Conservation (phyloP, 2,329 filamentous ascomycete genomes). For the Epichloe sibirici region DNA sequence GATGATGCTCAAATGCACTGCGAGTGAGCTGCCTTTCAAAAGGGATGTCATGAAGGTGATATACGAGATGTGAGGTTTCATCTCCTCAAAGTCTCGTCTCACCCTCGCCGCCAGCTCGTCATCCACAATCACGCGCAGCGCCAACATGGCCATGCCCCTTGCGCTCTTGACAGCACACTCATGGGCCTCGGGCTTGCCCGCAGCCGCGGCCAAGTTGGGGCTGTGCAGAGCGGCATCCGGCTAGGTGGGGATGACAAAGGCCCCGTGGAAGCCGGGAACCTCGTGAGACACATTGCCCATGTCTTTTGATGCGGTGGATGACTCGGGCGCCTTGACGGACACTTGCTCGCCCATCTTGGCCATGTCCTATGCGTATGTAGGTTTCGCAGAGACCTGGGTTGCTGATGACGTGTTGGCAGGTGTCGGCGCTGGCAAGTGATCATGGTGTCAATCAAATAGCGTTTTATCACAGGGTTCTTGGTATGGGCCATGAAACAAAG, state of each 20-base stretch:
- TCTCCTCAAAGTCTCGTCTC: neutral
- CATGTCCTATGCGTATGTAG: conserved; percentile 31
- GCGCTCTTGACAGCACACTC: conserved; percentile 28
- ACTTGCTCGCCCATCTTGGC: conserved; percentile 23
- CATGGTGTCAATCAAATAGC: neutral
- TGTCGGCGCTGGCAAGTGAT: conserved; percentile 14
- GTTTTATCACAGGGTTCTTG: neutral
- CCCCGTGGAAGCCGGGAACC: conserved; percentile 35
- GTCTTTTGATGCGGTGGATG: conserved; percentile 31
- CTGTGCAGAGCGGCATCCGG: conserved; percentile 25
- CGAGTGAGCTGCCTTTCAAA: no score
- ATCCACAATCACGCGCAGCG: conserved; percentile 18
- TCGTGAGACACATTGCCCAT: conserved; percentile 39
- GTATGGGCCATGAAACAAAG: neutral
- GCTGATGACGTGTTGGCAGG: conserved; percentile 32
- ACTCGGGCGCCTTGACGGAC: conserved; percentile 21
- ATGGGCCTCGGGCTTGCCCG: conserved; percentile 27
- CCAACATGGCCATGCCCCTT: conserved; percentile 31
- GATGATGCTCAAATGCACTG: no score
- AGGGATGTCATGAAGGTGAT: no score
- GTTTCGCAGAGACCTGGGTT: conserved; percentile 31
- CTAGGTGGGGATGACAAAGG: conserved; percentile 29
- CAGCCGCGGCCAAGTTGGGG: conserved; percentile 30
- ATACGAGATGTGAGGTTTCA: no score
- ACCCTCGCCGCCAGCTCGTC: conserved; percentile 3